A percentile compares a stretch with the other conserved stretches of the same genome.
Evolutionary conservation across 2,329 filamentous ascomycete species (phyloP).

Genomic region (Ophiostoma fasciatum): DNA sequence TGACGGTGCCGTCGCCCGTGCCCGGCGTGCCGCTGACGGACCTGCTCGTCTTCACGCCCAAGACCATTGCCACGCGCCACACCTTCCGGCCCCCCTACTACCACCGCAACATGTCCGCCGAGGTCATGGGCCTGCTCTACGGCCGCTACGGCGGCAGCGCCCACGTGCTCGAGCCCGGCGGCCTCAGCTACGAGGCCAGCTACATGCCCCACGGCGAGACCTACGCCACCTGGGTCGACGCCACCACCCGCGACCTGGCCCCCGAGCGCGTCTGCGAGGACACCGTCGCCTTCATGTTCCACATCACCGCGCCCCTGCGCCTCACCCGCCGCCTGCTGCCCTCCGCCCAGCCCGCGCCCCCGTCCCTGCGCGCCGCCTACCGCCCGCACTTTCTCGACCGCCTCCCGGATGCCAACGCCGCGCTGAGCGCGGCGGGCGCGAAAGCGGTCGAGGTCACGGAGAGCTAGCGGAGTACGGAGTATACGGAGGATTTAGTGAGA

Average conservation of each 20-base stretch:
- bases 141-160: conserved; percentile 19
- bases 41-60: conserved; percentile 51
- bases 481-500: not conserved
- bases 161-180: conserved; percentile 15
- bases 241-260: conserved; percentile 10
- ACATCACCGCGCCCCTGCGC: conserved; percentile 7
- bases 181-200: conserved; percentile 19
- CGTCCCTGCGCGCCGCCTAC: conserved; percentile 2
- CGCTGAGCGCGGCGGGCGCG: conserved; percentile 17
- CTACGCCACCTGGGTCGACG: conserved; percentile 18
- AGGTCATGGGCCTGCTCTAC: conserved; percentile 38
- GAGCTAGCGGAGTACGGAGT: too few species aligned
- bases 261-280: conserved; percentile 3
- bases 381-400: conserved; percentile 4
- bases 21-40: conserved; percentile 29
- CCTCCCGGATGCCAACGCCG: conserved; percentile 4
- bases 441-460: not conserved
- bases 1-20: conserved; percentile 35
- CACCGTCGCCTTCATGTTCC: conserved; percentile 10
- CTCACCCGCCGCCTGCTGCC: too few species aligned
- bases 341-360: conserved; percentile 1
- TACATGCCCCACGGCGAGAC: conserved; percentile 24
- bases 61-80: conserved; percentile 46
- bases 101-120: conserved; percentile 43
- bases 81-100: conserved; percentile 54